Evolutionary conservation across 805 yeast genomes (phyloP).

Genomic region (Saccharomyces eubayanus): DNA sequence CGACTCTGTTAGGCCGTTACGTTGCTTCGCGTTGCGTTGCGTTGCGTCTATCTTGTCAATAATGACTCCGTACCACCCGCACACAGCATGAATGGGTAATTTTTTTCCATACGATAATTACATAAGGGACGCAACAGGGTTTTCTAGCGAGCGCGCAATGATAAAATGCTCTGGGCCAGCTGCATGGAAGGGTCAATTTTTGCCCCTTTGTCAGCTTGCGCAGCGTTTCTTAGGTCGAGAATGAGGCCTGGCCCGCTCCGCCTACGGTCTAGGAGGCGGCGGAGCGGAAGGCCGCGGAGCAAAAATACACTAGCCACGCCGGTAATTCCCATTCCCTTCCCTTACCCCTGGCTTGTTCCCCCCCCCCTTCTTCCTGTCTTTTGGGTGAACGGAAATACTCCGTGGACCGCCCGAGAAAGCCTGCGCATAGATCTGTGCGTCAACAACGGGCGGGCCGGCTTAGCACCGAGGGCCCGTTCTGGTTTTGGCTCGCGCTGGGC

Average conservation of each 20-base stretch:
- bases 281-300: background rate
- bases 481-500: background rate
- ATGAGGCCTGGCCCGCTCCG: background rate
- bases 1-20: too few species aligned
- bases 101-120: background rate
- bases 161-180: background rate
- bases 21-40: too few species aligned
- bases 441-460: background rate
- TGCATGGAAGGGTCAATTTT: background rate
- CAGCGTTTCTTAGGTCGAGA: background rate
- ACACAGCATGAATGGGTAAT: background rate
- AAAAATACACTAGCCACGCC: background rate
- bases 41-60: background rate
- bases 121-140: background rate
- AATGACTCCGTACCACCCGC: background rate
- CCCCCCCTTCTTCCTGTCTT: background rate
- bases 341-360: background rate
- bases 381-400: background rate
- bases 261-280: background rate
- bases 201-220: background rate
- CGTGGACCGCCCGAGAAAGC: background rate
- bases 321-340: background rate
- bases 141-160: background rate
- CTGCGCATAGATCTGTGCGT: background rate
- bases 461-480: background rate